Percentiles rank a stretch among this genome's conserved stretches.
Evolutionary conservation across 2,329 filamentous ascomycete genomes (phyloP).

Genomic region (Berkeleyomyces rouxiae): DNA sequence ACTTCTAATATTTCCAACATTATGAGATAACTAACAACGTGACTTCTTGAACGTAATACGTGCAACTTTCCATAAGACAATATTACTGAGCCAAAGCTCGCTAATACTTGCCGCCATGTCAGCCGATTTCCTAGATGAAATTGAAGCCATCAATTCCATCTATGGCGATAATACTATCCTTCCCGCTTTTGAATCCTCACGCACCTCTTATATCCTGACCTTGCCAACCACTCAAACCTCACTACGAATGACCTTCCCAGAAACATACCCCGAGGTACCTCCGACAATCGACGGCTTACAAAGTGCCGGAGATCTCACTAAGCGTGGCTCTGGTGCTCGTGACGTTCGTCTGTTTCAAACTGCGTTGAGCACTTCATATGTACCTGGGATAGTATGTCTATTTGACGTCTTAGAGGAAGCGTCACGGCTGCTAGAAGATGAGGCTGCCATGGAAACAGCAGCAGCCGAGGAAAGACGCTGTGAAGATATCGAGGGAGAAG

Average conservation of each 20-base stretch:
- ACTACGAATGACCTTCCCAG: constrained; percentile 51
- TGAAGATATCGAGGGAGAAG: constrained; percentile 8
- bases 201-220: constrained; percentile 37
- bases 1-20: neutral
- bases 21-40: neutral
- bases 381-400: constrained; percentile 62
- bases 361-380: constrained; percentile 50
- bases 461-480: constrained; percentile 15
- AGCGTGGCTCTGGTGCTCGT: constrained; percentile 53
- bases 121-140: constrained; percentile 51
- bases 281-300: constrained; percentile 64
- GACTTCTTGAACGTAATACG: neutral
- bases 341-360: constrained; percentile 53
- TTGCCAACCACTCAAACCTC: constrained; percentile 45
- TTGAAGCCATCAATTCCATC: constrained; percentile 72
- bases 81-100: neutral
- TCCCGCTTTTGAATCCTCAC: constrained; percentile 23
- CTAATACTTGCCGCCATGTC: constrained; percentile 26
- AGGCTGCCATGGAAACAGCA: constrained; percentile 16
- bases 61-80: neutral
- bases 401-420: constrained; percentile 81
- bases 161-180: constrained; percentile 52
- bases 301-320: constrained; percentile 50
- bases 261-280: constrained; percentile 53
- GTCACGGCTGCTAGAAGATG: constrained; percentile 27